Evolutionary conservation across 1,284 basidiomycete species (phyloP), one percentile per base, ranked within the genome.

Genomic region (Malassezia vespertilionis): DNA sequence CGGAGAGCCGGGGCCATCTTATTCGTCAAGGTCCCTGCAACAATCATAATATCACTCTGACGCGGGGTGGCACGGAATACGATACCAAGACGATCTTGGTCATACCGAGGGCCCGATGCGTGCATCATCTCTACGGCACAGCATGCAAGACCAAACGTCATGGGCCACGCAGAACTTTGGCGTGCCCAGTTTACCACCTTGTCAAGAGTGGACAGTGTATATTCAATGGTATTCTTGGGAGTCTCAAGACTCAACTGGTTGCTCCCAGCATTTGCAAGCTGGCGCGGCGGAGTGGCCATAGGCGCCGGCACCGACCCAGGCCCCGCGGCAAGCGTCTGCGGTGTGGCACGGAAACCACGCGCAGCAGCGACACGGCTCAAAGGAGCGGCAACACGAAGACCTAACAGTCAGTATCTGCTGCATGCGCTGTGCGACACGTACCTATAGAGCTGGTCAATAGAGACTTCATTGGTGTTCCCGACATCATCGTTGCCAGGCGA

Each of bases 41-140:
- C 93, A 68, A 99, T 99, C 93, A 99, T 97, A 69, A 97, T 86
- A 71, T 97, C 91, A 51, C 84, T 86, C 76, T 96, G 89, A 60
- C 93, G 83, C 41, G 93, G 93, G 74, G 84, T 88, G 9, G 91
- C 93, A 77, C 93, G 87, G 79, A 99, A 99, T 33, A 99, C 85
- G 55, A 97, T 82, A 65, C 93, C 93, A 33, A 99, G 77, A 61
- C 93, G 81, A 74, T 99, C 93, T 74, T 97, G 93, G 73, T 99
- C 93, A 74, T 97, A 99, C 54, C 93, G 82, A 12, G 93, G 88
- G 33, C 91, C 90, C 44, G 93, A 93, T 85, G 93, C 88, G 75
- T 93, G 89, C 74, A 74, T 74, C 72, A 74, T 73, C 76, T 99
- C 91, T 34, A 99, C 90, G 46, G 91, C 93, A 73, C 91, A 99